phyloP scores from a whole-genome alignment of 2,329 filamentous ascomycete species.

The Fusarium sulawesiense region DNA sequence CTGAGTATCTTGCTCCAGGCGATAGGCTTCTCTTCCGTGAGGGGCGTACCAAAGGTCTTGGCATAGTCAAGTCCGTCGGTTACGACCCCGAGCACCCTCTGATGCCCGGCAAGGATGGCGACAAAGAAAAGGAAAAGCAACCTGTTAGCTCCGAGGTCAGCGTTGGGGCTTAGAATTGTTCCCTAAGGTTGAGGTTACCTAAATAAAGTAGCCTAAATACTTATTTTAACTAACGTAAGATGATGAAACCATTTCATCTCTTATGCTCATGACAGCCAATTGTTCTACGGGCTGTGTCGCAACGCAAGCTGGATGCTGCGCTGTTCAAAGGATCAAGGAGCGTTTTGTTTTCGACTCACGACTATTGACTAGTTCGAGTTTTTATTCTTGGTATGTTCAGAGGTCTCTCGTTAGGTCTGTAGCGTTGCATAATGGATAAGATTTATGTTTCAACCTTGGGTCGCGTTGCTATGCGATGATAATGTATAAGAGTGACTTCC shows the following conservation, averaged over 20 bases:
- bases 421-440: constrained; percentile 9
- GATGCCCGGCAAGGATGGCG: constrained; percentile 34
- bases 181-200: neutral
- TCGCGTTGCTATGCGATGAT: neutral
- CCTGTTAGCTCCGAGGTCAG: constrained; percentile 36
- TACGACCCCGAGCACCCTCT: constrained; percentile 76
- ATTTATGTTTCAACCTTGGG: neutral
- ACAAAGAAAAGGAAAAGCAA: constrained; percentile 41
- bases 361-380: constrained; percentile 1
- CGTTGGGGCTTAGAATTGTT: constrained; percentile 37
- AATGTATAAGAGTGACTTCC: neutral
- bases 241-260: neutral
- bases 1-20: constrained; percentile 89
- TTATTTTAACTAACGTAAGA: neutral
- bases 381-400: neutral
- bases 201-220: neutral
- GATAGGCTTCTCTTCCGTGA: constrained; percentile 94
- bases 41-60: constrained; percentile 92
- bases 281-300: neutral
- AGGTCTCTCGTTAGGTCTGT: constrained; percentile 26
- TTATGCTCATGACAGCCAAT: neutral
- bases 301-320: neutral
- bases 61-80: constrained; percentile 90
- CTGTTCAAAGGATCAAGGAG: constrained; percentile 23
- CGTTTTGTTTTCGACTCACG: constrained; percentile 22